Evolutionary conservation across 1,284 basidiomycete species (phyloP).

Genomic region (Afroboletus lepidellus): DNA sequence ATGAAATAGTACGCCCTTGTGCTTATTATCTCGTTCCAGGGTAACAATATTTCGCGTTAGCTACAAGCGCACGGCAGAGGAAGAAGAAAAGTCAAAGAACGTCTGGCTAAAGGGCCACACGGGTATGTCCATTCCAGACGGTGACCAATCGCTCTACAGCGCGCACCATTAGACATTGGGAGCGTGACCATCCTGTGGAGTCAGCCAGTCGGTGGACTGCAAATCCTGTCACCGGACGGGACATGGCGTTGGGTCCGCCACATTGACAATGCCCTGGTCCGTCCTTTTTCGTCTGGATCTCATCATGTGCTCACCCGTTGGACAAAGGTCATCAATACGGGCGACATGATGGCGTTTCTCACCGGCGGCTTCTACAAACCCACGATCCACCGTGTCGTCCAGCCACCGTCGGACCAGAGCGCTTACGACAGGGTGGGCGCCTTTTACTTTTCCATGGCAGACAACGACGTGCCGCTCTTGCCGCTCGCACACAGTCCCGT

Average conservation of each 20-base stretch:
- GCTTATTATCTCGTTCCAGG: background rate
- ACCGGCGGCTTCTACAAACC: conserved; percentile 49
- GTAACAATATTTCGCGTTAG: background rate
- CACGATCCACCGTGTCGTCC: conserved; percentile 45
- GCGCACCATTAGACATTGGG: conserved; percentile 44
- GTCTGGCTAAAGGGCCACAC: conserved; percentile 47
- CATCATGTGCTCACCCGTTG: background rate
- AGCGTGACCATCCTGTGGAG: conserved; percentile 58
- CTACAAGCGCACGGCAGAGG: conserved; percentile 10
- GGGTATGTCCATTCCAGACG: conserved; percentile 28
- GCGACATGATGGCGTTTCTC: conserved; percentile 55
- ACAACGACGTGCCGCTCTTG: conserved; percentile 32
- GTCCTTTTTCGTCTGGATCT: background rate
- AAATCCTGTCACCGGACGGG: conserved; percentile 49
- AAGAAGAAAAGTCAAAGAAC: conserved; percentile 11
- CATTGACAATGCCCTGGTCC: conserved; percentile 41
- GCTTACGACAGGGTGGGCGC: conserved; percentile 40
- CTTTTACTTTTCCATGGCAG: conserved; percentile 40
- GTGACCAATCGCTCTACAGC: background rate
- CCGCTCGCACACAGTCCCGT: conserved; percentile 33
- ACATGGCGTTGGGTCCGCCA: conserved; percentile 59
- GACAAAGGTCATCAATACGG: conserved; percentile 45
- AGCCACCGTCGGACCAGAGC: conserved; percentile 42
- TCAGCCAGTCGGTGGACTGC: conserved; percentile 56
- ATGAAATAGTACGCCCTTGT: conserved; percentile 11